Base-by-base conservation (phyloP, 1,139 yeast genomes). In the Suhomyces choctaworum region DNA sequence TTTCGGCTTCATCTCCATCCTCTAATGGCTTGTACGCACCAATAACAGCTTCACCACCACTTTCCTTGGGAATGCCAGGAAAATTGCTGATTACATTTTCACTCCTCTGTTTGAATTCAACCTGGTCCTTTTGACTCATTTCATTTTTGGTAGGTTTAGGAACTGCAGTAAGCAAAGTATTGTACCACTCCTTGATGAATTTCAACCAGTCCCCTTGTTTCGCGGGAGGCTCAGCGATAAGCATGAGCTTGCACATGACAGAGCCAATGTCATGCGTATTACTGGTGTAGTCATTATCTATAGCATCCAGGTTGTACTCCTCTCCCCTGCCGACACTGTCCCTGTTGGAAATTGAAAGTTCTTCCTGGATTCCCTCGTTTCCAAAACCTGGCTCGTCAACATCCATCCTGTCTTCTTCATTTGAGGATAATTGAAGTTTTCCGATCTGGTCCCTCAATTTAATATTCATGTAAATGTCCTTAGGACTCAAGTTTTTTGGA, bases 101-200 rank as follows among this genome's bases (percentile, higher is more conserved):
- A 5, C 61, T 56, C 38, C 62, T 51, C 35, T 65, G 71, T 40
- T 64, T 69, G 3, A 60, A 53, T 19, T 54, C 52, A 9, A 68
- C 58, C 41, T 66, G 70, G 31, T 69, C 74, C 38, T 64, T 67
- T 31, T 70, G 73, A 34, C 70, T 62, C 27, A 67, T 44, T 23
- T 56, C 60, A 12, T 45, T 41, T 30, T 52, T 54, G 15, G 51
- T 55, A 14, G 51, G 52, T 1, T 49, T 44, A 1, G 75, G 75
- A 11, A 65, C 45, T 2, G 67, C 52, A 8, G 63, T 58, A n/a
- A 38, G 36, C 24, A 70, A 46, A 28, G 48, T 51, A 16, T 39
- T 28, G 14, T 54, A 49, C 72, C 72, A 68, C 8, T 41, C 39
- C 24, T 54, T 60, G 23, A 57, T 57, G 12, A 41, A 31, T 12